Evolutionary conservation across 768 basidiomycete species (phyloP).

Genomic region (Boletus rubescentipes): DNA sequence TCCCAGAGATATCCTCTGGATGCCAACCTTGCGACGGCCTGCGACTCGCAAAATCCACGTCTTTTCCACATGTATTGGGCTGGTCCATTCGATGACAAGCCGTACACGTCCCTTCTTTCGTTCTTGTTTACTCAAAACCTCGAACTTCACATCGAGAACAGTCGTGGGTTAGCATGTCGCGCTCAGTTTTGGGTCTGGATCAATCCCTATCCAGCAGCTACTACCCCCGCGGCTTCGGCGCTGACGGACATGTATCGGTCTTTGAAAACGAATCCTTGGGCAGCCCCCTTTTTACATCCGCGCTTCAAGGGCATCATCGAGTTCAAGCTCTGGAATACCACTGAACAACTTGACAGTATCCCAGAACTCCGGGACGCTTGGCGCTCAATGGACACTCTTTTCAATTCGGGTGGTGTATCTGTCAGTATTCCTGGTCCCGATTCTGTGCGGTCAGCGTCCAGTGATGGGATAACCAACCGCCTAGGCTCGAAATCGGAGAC

Average conservation of each 20-base stretch:
- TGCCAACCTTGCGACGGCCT: slow-evolving; percentile 45
- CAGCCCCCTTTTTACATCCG: slow-evolving; percentile 85
- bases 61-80: slow-evolving; percentile 98
- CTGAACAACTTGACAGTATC: slow-evolving; percentile 87
- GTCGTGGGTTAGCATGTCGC: slow-evolving; percentile 53
- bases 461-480: slow-evolving; percentile 36
- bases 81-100: slow-evolving; percentile 94
- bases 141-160: slow-evolving; percentile 59
- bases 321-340: slow-evolving; percentile 97
- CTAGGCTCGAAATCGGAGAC: slow-evolving; percentile 57
- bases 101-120: slow-evolving; percentile 88
- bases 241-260: slow-evolving; percentile 78
- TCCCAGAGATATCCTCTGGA: slow-evolving; percentile 44
- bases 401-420: slow-evolving; percentile 84
- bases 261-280: slow-evolving; percentile 83
- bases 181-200: slow-evolving; percentile 97
- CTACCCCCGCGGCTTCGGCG: slow-evolving; percentile 77
- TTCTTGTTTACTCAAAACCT: slow-evolving; percentile 94
- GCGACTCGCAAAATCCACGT: slow-evolving; percentile 75
- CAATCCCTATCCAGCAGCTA: slow-evolving; percentile 88
- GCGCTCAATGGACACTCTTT: slow-evolving; percentile 71
- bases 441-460: slow-evolving; percentile 16
- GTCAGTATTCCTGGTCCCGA: slow-evolving; percentile 49
- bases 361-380: slow-evolving; percentile 88
- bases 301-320: slow-evolving; percentile 86